Base-by-base conservation (phyloP, 2,329 filamentous ascomycete genomes). In the Epichloe aotearoae region DNA sequence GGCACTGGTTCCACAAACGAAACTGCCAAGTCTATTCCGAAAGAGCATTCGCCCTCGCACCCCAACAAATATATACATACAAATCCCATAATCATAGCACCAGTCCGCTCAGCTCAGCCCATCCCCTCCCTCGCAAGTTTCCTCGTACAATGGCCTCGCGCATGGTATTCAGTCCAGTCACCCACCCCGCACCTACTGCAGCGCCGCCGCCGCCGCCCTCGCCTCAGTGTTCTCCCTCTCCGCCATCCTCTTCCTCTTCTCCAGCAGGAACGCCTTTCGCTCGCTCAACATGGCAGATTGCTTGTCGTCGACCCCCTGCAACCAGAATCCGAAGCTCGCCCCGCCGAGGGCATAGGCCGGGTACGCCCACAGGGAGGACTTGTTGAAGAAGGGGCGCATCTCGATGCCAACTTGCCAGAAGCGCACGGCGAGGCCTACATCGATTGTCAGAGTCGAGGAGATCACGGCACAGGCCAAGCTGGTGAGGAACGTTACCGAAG, bases 331-430 rank as follows among this genome's bases (percentile, higher is more conserved):
- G 72, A 97, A 96, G 71, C 85, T 88, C 60, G 84, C 90, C 61
- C 90, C 90, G 56, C 88, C 80, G 59, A 79, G 79, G 53, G 83
- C 90, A 71, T 93, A 98, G 60, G 91, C 72, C 50, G 93, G 93
- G 74, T 95, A 98, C 48, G 82, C 88, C 86, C 88, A 94, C 63
- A 95, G 80, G 50, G 85, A 86, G 66, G 84, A 77, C 64, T 77
- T 81, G 72, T 85, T 83, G 78, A 97, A 88, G 69, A 96, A 84
- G 49, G 91, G 93, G 56, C 90, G 88, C 89, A 95, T 95, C 75
- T 98, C 89, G 68, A 98, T 93, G 64, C 91, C 93, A 67, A 98
- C 84, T 72, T 97, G 93, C 88, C 90, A 96, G 70, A 93, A 80
- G 62, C 91, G 87, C 65, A 90, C 85, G 65, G 86, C 89, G 62